phyloP scores from a whole-genome alignment of 1,139 yeast species.

The Meyerozyma elateridarum region DNA sequence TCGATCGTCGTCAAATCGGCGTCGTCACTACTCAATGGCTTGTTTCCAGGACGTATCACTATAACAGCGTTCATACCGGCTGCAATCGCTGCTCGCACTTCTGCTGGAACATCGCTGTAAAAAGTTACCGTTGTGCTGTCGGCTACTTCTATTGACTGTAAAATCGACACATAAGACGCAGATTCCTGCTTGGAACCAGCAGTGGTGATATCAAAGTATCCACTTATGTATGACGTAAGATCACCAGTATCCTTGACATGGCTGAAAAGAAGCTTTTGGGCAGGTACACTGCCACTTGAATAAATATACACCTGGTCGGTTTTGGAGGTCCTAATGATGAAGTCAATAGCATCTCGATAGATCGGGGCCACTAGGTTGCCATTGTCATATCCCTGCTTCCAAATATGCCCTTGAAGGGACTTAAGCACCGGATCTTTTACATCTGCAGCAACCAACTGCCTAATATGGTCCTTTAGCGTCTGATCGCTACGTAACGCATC shows the following conservation, averaged over 20 bases:
- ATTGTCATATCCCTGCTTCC: constrained; percentile 73
- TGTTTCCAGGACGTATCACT: constrained; percentile 76
- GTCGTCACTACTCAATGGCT: constrained; percentile 39
- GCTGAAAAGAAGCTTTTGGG: constrained; percentile 73
- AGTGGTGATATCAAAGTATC: constrained; percentile 81
- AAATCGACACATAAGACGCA: constrained; percentile 56
- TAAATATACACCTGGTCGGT: constrained; percentile 54
- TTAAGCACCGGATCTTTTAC: constrained; percentile 77
- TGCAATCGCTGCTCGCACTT: constrained; percentile 64
- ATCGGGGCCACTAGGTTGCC: constrained; percentile 79
- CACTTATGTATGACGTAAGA: constrained; percentile 50
- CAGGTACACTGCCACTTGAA: constrained; percentile 88
- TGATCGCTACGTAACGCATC: constrained; percentile 21
- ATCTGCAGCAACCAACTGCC: constrained; percentile 56
- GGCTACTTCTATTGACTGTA: constrained; percentile 36
- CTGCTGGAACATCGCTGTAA: constrained; percentile 68
- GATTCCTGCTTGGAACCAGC: constrained; percentile 67
- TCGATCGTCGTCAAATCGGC: constrained; percentile 10
- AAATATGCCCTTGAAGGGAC: constrained; percentile 74
- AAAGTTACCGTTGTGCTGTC: constrained; percentile 45
- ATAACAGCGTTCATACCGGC: constrained; percentile 60
- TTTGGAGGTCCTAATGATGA: constrained; percentile 38
- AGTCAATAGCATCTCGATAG: constrained; percentile 64
- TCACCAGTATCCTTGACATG: constrained; percentile 51
- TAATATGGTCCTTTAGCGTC: constrained; percentile 42